Evolutionary conservation across 2,329 filamentous ascomycete genomes (phyloP), one percentile per base, ranked within the genome.

Genomic region (Cladobotryum protrusum): DNA sequence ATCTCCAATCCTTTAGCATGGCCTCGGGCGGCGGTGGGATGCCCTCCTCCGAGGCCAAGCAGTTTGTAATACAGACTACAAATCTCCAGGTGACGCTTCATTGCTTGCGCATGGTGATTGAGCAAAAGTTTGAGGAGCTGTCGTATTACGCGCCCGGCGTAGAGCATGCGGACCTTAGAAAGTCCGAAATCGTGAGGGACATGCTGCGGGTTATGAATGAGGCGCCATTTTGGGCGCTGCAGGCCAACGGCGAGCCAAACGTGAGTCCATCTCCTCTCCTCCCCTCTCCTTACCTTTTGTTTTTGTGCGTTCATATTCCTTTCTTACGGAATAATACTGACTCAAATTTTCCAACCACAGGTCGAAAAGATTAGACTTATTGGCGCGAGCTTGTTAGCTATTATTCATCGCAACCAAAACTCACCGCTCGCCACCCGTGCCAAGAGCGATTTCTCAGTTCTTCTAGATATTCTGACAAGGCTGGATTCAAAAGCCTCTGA

Each of bases 401-500:
- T 70, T 1, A 67, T 69, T 35, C 67, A 73, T 42, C 63, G 63
- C 5, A 66, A 70, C 52, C 58, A 64, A 34, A 59, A 58, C 3
- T 70, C 68, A 4, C 64, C 66, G 0, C 60, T 73, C 1, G 64
- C 67, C 2, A 51, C 63, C 1, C 60, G 71, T 14, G 71, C 71
- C 3, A 61, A 66, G 1, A 56, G 61, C 14, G 69, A 73, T 19
- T 71, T 73, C 43, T 55, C 59, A 1, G 62, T 72, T 1, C 57
- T 73, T 2, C 59, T 73, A 0, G 69, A 73, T 48, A 59, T 73
- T 6, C 55, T 73, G 29, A 67, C 70, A 3, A 57, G 67, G 13
- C 55, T 73, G 5, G 69, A 73, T 40, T 72, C 70, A 0, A 72
- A 70, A 44, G 70, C 71, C 3, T 73, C 70, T 1, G 68, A 72